Evolutionary conservation across 2,329 filamentous ascomycete species (phyloP), one percentile per base, ranked within the genome.

Genomic region (Botryotinia narcissicola): DNA sequence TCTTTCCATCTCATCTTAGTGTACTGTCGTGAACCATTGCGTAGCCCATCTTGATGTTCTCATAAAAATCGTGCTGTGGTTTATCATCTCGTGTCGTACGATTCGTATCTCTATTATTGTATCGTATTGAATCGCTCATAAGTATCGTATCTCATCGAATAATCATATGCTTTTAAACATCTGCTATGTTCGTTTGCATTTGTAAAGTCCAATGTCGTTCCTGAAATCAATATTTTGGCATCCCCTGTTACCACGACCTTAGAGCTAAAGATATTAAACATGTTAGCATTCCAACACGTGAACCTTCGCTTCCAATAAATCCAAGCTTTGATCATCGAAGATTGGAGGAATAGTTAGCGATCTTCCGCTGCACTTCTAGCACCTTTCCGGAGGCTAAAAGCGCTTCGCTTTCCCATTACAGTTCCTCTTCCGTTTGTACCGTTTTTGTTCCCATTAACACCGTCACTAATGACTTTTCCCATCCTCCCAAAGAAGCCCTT

Each of bases 381-480:
- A 32, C 37, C 51, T 46, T 63, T 72, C 51, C 70, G 59, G 42
- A 72, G 64, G 16, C 62, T 62, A 46, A 72, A 72, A 20, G 71
- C 71, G 59, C 71, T 73, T 35, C 71, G 48, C 66, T 63, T 73
- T 40, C 71, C 71, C 71, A 73, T 59, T 35, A 32, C 70, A 35
- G 57, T 70, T 57, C 57, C 64, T 37, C 66, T 29, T 54, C 66
- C 70, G 57, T 42, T 59, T 3, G 51, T 42, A n/a, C 37, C 29
- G 20, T 42, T 29, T n/a, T 22, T 59, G 12, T 35, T 62, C 10
- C 44, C 51, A 18, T 46, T 57, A 1, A 60, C 68, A 59, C 59
- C 61, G 44, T 64, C 67, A 73, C 67, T 71, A 40, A 73, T 71
- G 0, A 60, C 72, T 4, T 60, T 60, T 48, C 72, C 68, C 20